These are phyloP conservation scores for Sequoia sempervirens DNA, from an alignment of 75 land plant genomes.

Conservation along the genomic window DNA sequence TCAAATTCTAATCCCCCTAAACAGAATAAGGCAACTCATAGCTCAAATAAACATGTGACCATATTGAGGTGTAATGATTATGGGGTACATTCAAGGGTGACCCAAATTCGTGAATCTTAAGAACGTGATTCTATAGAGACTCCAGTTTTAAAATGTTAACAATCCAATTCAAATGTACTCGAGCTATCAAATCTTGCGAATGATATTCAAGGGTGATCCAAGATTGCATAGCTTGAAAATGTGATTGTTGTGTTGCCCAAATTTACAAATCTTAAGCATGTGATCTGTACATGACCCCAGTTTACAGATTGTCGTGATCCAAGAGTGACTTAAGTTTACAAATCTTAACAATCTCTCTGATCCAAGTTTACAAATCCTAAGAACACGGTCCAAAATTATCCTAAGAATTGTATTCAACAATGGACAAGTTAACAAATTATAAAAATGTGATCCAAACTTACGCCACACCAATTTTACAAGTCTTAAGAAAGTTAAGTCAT, in stretches of 20 bases:
- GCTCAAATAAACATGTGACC: not conserved
- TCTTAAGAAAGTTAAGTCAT: not conserved
- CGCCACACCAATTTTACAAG: not conserved
- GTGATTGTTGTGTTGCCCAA: not conserved
- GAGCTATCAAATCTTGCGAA: not conserved
- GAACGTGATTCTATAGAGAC: not conserved
- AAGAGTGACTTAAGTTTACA: not conserved
- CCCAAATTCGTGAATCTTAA: not conserved
- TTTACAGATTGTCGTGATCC: too few species aligned
- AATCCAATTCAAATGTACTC: too few species aligned
- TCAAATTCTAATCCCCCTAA: not conserved
- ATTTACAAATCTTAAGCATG: not conserved
- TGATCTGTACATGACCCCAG: too few species aligned
- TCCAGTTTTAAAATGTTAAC: too few species aligned
- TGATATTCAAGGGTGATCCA: not conserved
- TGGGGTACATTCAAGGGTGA: not conserved
- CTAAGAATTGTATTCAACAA: not conserved
- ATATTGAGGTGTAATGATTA: not conserved
- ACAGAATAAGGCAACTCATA: not conserved
- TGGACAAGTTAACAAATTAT: not conserved
- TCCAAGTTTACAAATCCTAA: not conserved
- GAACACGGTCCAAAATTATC: not conserved
- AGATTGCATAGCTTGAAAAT: not conserved
- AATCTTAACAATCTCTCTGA: not conserved
- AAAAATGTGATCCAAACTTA: not conserved